Evolutionary conservation across 2,329 filamentous ascomycete species (phyloP), one percentile per base, ranked within the genome.

Genomic region (Neofusicoccum laricinum): DNA sequence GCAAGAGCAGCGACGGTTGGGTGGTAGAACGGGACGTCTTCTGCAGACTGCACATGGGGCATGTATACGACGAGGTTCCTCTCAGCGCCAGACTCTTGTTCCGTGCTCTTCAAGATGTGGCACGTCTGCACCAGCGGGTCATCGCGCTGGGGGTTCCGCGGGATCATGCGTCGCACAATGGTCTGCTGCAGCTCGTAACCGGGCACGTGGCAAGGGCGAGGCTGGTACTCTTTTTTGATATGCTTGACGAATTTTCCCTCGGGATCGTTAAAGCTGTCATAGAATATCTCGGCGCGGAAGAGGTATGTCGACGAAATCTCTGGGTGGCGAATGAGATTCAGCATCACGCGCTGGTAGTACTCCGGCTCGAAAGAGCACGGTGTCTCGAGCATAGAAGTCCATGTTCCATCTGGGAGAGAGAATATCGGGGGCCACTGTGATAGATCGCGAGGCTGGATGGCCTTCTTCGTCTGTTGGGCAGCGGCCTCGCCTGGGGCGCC

Each of bases 1-100:
- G 88, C 92, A 25, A 97, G 82, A 12, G 86, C 87, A 59, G 83
- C 84, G 21, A 96, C 88, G 61, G 85, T 82, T 21, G 94, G 94
- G 73, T 97, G 93, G 76, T 97, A 98, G 77, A 90, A 97, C 0
- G 94, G 94, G 66, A 95, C 84, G 2, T 89, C 84, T 14, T 85
- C 81, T 11, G 84, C 79, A 1, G 79, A 79, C 36, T 82, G 75
- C 8, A 87, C 82, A 76, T 97, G 93, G 7, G 94, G 92, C 5
- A 90, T 82, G 74, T 96, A 97, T 38, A 96, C 76, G 15, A 96
- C 86, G 61, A 94, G 77, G 36, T 82, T 85, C 34, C 78, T 77
- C 43, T 78, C 73, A 21, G 63, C 49, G 17, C 36, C 40, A 10
- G 65, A 51, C 15, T 51, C 46, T 2, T 71, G 69, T 30, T 66